Percentiles rank a stretch among this genome's conserved stretches.
Evolutionary conservation across 2,329 filamentous ascomycete genomes (phyloP).

Genomic region (Neofusicoccum ribis): DNA sequence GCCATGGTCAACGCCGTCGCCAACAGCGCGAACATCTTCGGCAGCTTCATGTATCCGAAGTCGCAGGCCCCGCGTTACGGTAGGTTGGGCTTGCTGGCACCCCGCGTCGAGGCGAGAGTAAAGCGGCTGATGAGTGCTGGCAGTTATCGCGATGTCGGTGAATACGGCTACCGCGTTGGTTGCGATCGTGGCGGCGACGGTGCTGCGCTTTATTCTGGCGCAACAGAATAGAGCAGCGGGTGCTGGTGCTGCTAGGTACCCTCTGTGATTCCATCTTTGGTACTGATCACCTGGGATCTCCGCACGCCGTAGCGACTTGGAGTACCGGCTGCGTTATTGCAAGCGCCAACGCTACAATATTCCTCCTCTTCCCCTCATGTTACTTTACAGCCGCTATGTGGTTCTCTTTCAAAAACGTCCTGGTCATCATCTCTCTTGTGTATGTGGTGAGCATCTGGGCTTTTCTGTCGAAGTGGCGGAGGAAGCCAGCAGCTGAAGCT

Average conservation of each 20-base stretch:
- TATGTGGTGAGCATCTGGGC: too few species aligned
- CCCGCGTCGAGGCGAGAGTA: neutral
- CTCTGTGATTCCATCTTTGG: neutral
- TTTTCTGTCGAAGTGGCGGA: too few species aligned
- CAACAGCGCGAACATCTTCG: conserved; percentile 4
- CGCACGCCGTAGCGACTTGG: too few species aligned
- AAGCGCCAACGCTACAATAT: too few species aligned
- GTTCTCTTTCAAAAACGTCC: too few species aligned
- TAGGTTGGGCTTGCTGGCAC: neutral
- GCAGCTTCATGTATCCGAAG: conserved; percentile 3
- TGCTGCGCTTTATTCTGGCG: neutral
- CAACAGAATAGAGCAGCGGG: neutral
- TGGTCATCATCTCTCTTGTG: too few species aligned
- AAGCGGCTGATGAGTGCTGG: neutral
- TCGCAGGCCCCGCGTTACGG: neutral
- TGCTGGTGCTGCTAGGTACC: neutral
- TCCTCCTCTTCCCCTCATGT: too few species aligned
- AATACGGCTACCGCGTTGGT: neutral
- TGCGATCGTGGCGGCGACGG: neutral
- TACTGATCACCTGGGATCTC: too few species aligned
- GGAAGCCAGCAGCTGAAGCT: too few species aligned
- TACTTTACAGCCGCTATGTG: too few species aligned
- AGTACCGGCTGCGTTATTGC: too few species aligned
- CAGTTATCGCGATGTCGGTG: neutral
- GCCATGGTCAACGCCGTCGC: conserved; percentile 20